Conservation (phyloP, 129 eudicot genomes). For the Daucus carota region DH1_v3.0 NC_030384.2:31796501-31797000, state of each 20-base stretch:
- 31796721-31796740: not conserved
- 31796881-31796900: no score
- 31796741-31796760: not conserved
- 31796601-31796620: conserved; percentile 55
- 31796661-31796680: not conserved
- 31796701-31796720: not conserved
- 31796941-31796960: not conserved
- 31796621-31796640: conserved; percentile 12
- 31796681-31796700: not conserved
- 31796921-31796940: not conserved
- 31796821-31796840: not conserved
- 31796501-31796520: conserved; percentile 88
- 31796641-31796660: conserved; percentile 3
- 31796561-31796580: conserved; percentile 79
- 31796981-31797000: not conserved
- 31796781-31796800: not conserved
- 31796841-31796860: not conserved
- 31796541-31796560: conserved; percentile 85
- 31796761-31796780: not conserved
- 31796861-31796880: not conserved
- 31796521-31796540: conserved; percentile 92
- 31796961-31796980: not conserved
- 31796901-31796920: not conserved
- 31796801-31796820: not conserved
- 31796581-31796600: conserved; percentile 51